These are phyloP conservation scores for Alternaria brassicae DNA, from an alignment of 2,329 filamentous ascomycete genomes.

Conservation along the genomic window DNA sequence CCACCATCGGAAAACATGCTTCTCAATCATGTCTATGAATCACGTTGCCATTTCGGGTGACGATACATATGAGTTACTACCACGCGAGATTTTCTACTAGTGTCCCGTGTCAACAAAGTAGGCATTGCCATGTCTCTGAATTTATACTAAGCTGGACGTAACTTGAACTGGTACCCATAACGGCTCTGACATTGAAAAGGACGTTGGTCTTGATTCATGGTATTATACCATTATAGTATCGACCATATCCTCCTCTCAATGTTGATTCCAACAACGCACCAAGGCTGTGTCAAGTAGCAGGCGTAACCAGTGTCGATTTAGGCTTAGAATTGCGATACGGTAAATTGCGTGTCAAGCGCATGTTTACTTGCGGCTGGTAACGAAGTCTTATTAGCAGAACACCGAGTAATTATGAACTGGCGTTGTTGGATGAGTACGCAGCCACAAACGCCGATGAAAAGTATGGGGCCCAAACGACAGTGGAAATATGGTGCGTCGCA, in stretches of 20 bases:
- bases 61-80: fast-evolving
- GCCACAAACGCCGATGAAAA: not conserved
- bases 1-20: not conserved
- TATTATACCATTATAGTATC: not conserved
- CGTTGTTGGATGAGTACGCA: not conserved
- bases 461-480: not conserved
- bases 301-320: not conserved
- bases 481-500: not conserved
- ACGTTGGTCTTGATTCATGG: not conserved
- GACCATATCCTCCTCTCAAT: not conserved
- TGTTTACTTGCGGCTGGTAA: not conserved
- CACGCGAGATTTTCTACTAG: too few species aligned
- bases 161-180: not conserved
- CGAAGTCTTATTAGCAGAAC: not conserved
- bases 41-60: not conserved
- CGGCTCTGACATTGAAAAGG: not conserved
- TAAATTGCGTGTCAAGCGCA: not conserved
- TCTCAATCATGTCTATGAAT: not conserved
- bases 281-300: not conserved
- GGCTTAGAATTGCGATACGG: not conserved
- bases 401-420: not conserved
- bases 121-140: not conserved
- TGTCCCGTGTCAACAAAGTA: not conserved
- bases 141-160: not conserved
- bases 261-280: not conserved